phyloP scores from a whole-genome alignment of 768 basidiomycete genomes.

The Hydnomerulius pinastri region DNA sequence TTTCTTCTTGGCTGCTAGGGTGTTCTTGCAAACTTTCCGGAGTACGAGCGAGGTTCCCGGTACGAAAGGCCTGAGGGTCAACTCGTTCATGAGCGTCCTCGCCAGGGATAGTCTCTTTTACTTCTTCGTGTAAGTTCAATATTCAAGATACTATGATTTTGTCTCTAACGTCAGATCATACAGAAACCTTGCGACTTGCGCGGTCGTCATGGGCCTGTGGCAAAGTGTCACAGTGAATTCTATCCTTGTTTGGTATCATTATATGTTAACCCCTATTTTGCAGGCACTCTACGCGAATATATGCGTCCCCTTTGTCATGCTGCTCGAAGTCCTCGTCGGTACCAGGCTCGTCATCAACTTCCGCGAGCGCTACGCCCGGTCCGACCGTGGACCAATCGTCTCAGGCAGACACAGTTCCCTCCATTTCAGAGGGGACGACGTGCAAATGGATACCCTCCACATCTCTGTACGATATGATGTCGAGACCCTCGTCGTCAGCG shows the following conservation, averaged over 20 bases:
- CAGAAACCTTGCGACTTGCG: constrained; percentile 28
- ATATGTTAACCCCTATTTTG: no score
- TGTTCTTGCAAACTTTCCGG: constrained; percentile 15
- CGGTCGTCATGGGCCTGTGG: constrained; percentile 30
- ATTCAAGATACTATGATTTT: no score
- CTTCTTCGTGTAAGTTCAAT: constrained; percentile 29
- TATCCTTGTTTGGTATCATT: no score
- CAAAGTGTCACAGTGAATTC: constrained; percentile 22
- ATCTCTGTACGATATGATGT: constrained; percentile 15
- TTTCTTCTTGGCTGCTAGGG: constrained; percentile 20
- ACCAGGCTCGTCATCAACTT: constrained; percentile 34
- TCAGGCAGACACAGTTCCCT: constrained; percentile 16
- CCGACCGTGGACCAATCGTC: constrained; percentile 9
- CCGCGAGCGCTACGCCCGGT: constrained; percentile 27
- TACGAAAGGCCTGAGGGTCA: constrained; percentile 7
- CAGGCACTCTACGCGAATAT: constrained; percentile 31
- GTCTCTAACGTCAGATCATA: neutral
- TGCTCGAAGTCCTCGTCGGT: constrained; percentile 31
- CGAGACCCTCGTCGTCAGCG: constrained; percentile 18
- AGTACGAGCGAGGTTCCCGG: neutral
- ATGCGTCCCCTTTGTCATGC: constrained; percentile 32
- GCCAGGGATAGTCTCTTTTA: constrained; percentile 33
- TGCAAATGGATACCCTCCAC: constrained; percentile 1
- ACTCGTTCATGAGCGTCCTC: constrained; percentile 25
- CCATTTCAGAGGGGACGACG: constrained; percentile 10